phyloP scores from a whole-genome alignment of 2,329 filamentous ascomycete genomes.

The Penicillium sp. region DNA sequence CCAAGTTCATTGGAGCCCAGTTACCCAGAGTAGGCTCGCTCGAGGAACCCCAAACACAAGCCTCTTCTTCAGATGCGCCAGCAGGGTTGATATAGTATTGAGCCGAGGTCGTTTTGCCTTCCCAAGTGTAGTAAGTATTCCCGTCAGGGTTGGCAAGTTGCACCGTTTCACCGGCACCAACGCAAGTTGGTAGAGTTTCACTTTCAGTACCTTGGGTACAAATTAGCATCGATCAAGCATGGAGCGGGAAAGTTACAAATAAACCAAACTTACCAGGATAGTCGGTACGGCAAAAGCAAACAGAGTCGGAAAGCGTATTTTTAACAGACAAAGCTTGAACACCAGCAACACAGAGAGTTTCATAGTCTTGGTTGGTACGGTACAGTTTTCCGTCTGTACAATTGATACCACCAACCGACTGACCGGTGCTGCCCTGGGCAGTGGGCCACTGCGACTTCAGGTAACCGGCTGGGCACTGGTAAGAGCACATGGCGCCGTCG shows the following conservation, averaged over 20 bases:
- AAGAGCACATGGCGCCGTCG: constrained; percentile 74
- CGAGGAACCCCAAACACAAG: constrained; percentile 71
- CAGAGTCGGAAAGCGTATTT: constrained; percentile 66
- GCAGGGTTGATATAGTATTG: constrained; percentile 96
- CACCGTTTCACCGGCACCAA: constrained; percentile 56
- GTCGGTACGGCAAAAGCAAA: constrained; percentile 86
- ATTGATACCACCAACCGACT: constrained; percentile 84
- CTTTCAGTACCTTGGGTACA: constrained; percentile 60
- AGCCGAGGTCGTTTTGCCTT: constrained; percentile 71
- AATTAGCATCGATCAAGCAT: neutral
- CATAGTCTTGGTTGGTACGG: constrained; percentile 65
- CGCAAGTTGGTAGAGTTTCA: constrained; percentile 74
- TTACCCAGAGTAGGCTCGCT: constrained; percentile 59
- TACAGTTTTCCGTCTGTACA: constrained; percentile 71
- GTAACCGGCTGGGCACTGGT: constrained; percentile 86
- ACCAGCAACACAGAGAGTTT: constrained; percentile 71
- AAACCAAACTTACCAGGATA: constrained; percentile 66
- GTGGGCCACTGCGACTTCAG: constrained; percentile 87
- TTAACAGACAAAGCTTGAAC: constrained; percentile 66
- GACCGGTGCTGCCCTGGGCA: constrained; percentile 70
- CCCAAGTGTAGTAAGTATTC: constrained; percentile 71
- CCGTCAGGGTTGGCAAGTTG: constrained; percentile 73
- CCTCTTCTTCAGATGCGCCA: constrained; percentile 62
- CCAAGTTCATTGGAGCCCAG: constrained; percentile 82
- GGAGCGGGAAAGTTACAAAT: neutral